Conservation (phyloP, 1,284 basidiomycete species). For the Earliella scabrosa region DNA sequence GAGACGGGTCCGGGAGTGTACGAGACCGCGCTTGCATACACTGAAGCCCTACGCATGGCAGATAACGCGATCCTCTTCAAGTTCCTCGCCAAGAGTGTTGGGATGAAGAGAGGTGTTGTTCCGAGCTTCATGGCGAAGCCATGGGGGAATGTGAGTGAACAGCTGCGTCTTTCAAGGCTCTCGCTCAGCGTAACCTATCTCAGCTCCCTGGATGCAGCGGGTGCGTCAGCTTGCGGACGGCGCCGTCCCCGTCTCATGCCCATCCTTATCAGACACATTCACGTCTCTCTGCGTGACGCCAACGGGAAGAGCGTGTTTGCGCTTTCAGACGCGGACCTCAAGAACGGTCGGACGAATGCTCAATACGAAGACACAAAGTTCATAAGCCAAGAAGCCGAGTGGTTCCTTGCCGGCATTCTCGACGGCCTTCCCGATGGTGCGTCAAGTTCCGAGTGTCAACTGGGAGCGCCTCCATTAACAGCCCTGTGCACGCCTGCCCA, state of each 20-base stretch:
- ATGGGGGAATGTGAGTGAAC: constrained; percentile 78
- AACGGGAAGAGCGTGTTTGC: constrained; percentile 84
- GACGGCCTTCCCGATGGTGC: constrained; percentile 88
- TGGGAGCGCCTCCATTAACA: no score
- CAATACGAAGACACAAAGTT: constrained; percentile 82
- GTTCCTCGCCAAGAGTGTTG: constrained; percentile 88
- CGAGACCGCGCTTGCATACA: constrained; percentile 94
- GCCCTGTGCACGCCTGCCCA: constrained; percentile 36
- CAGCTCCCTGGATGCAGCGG: constrained; percentile 92
- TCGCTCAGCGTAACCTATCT: no score
- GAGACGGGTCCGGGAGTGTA: constrained; percentile 95
- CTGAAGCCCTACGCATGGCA: constrained; percentile 84
- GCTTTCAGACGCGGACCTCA: constrained; percentile 59
- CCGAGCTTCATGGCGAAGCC: constrained; percentile 99
- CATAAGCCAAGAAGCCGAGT: constrained; percentile 85
- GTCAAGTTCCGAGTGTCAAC: constrained; percentile 30
- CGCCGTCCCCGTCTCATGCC: background rate
- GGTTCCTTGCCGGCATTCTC: constrained; percentile 91
- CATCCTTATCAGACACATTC: constrained; percentile 71
- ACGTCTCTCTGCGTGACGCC: constrained; percentile 82
- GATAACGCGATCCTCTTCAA: constrained; percentile 97
- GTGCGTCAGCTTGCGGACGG: constrained; percentile 44
- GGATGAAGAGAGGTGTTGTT: constrained; percentile 86
- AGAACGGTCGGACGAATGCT: constrained; percentile 68
- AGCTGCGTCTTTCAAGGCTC: no score